phyloP scores from a whole-genome alignment of 176 grass and related monocot genomes.

The Avena eriantha region DNA sequence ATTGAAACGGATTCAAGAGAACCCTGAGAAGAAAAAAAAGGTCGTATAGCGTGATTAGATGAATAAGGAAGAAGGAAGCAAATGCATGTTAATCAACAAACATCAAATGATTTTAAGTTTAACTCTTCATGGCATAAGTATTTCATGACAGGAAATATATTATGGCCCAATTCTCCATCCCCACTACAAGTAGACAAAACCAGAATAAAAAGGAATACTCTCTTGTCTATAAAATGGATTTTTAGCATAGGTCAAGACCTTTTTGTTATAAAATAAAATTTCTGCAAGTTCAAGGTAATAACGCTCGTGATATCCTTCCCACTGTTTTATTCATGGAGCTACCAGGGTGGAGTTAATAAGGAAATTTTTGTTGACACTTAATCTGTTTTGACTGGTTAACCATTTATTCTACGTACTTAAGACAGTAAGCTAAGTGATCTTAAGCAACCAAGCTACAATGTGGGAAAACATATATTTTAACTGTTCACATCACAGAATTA shows the following conservation, averaged over 20 bases:
- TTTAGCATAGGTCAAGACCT: not conserved
- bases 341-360: not conserved
- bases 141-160: constrained; percentile 33
- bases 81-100: constrained; percentile 22
- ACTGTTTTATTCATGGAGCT: constrained; percentile 16
- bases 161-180: constrained; percentile 6
- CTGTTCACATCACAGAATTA: constrained; percentile 4
- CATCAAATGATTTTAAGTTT: constrained; percentile 16
- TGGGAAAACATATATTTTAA: constrained; percentile 5
- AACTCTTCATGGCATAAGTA: constrained; percentile 6
- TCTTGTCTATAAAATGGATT: not conserved
- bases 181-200: constrained; percentile 8
- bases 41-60: constrained; percentile 18
- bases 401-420: not conserved
- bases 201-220: not conserved
- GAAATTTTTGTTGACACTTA: not conserved
- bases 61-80: constrained; percentile 20
- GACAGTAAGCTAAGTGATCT: constrained; percentile 16
- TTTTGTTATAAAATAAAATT: not conserved
- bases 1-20: constrained; percentile 85
- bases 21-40: constrained; percentile 67
- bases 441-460: not conserved
- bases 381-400: not conserved
- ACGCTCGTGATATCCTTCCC: not conserved
- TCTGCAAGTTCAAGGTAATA: constrained; percentile 32